Percentiles rank a stretch among this genome's conserved stretches.
Conservation (phyloP, 306 rosid genomes). For the Glycine latifolia region DNA sequence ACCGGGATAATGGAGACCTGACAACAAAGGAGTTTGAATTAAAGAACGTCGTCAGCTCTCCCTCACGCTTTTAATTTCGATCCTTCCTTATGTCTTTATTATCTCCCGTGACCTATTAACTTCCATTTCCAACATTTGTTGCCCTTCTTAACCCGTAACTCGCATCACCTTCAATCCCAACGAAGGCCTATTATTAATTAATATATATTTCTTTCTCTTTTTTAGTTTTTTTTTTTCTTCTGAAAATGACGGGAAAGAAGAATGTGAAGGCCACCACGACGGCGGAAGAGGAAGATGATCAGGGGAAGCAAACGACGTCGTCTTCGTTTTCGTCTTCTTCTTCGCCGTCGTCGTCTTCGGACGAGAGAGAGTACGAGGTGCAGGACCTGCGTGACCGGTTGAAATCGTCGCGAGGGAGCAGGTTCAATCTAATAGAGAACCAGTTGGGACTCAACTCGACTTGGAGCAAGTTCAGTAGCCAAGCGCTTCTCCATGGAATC, state of each 20-base stretch:
- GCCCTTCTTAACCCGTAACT: neutral
- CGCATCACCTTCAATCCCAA: neutral
- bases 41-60: neutral
- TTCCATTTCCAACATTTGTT: constrained; percentile 6
- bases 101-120: neutral
- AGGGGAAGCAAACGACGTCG: constrained; percentile 24
- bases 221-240: no score
- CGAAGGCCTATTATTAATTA: no score
- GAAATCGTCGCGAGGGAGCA: constrained; percentile 78
- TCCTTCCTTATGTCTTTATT: neutral
- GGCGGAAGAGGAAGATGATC: constrained; percentile 6
- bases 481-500: constrained; percentile 61
- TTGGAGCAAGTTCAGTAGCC: constrained; percentile 61
- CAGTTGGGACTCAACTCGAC: constrained; percentile 55
- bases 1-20: neutral
- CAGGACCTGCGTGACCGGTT: constrained; percentile 66
- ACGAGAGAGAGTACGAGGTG: constrained; percentile 59
- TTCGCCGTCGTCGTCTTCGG: constrained; percentile 21
- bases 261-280: constrained; percentile 4
- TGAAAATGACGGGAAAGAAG: constrained; percentile 35
- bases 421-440: constrained; percentile 62
- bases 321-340: constrained; percentile 6
- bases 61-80: no score
- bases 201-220: no score
- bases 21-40: neutral